Conservation (phyloP, 2,329 filamentous ascomycete genomes). For the Juglanconis sp. region DNA sequence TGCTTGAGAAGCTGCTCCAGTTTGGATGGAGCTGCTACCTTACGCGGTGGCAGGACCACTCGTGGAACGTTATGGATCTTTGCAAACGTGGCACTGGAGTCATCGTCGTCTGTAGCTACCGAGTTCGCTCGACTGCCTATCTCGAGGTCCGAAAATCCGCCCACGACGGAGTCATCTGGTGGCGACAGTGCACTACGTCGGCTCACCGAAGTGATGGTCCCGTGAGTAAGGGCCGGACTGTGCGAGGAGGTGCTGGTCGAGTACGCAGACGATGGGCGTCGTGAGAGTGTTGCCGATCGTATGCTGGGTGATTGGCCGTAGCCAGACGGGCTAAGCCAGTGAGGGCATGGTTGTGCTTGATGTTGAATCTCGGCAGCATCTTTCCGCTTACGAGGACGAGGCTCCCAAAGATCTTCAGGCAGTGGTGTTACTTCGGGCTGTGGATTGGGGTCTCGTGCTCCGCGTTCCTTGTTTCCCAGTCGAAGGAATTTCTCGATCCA, state of each 20-base stretch:
- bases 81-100: constrained; percentile 3
- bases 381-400: neutral
- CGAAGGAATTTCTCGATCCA: neutral
- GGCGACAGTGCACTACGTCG: neutral
- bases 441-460: neutral
- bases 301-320: neutral
- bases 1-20: constrained; percentile 10
- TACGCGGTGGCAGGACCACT: neutral
- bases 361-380: neutral
- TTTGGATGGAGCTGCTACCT: neutral
- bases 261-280: constrained; percentile 4
- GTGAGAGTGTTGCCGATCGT: neutral
- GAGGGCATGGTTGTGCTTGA: neutral
- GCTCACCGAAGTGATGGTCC: neutral
- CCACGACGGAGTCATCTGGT: neutral
- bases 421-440: neutral
- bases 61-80: constrained; percentile 5
- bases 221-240: constrained; percentile 6
- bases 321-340: neutral
- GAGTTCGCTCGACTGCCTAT: neutral
- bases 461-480: neutral
- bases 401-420: neutral
- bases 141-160: neutral
- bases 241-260: neutral
- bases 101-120: neutral